phyloP scores from a whole-genome alignment of 768 basidiomycete genomes.

The Trichaptum fuscoviolaceum region DNA sequence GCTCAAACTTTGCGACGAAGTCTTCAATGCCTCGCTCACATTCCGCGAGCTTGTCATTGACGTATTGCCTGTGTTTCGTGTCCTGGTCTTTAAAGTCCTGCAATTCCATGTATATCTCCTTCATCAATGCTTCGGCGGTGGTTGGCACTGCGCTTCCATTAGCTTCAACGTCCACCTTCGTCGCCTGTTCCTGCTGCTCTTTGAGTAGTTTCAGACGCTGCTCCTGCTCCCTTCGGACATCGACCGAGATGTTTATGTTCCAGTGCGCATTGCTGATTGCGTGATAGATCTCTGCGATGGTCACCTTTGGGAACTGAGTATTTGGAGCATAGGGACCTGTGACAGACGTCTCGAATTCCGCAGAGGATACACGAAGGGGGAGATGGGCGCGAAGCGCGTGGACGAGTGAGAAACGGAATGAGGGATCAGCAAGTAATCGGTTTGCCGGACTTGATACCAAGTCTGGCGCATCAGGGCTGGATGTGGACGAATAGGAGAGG shows the following conservation, averaged over 20 bases:
- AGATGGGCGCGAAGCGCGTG: conserved; percentile 15
- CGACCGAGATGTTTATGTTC: conserved; percentile 13
- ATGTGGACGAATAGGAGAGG: not conserved
- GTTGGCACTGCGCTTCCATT: not conserved
- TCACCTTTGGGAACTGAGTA: conserved; percentile 4
- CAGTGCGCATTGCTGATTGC: conserved; percentile 15
- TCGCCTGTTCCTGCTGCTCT: not conserved
- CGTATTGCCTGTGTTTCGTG: too few species aligned
- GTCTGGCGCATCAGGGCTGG: not conserved
- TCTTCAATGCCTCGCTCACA: too few species aligned
- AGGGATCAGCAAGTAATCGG: conserved; percentile 1
- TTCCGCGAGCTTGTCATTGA: too few species aligned
- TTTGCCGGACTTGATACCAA: not conserved
- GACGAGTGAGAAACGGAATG: conserved; percentile 15
- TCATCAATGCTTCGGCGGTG: too few species aligned
- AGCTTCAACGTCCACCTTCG: not conserved
- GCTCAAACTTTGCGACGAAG: too few species aligned
- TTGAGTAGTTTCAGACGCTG: conserved; percentile 5
- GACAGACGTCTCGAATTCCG: conserved; percentile 10
- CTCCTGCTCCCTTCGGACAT: conserved; percentile 11
- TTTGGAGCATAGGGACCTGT: conserved; percentile 10
- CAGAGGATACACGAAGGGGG: conserved; percentile 11
- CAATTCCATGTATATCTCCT: too few species aligned
- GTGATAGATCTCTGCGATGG: conserved; percentile 12
- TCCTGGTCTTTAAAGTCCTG: too few species aligned